A percentile compares a stretch with the other conserved stretches of the same genome.
These are phyloP conservation scores for Pseudognaphalium luteoalbum DNA, from an alignment of 129 eudicot species.

Conservation along the genomic window DNA sequence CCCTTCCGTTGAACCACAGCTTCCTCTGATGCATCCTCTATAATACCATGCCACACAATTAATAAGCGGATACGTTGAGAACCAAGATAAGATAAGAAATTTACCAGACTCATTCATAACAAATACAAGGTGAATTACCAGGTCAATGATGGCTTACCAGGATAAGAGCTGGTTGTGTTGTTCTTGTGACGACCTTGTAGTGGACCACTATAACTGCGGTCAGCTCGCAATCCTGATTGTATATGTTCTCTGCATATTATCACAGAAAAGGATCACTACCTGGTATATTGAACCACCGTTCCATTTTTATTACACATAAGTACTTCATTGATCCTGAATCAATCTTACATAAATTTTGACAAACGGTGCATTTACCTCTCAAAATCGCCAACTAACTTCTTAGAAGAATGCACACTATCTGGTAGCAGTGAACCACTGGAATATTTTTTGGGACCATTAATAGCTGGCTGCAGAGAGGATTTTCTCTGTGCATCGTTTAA, in stretches of 20 bases:
- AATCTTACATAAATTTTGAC: background rate
- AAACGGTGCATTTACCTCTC: conserved; percentile 50
- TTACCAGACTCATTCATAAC: conserved; percentile 8
- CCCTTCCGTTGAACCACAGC: conserved; percentile 80
- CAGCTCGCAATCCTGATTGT: conserved; percentile 45
- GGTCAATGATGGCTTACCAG: conserved; percentile 41
- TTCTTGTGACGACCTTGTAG: conserved; percentile 68
- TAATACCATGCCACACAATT: conserved; percentile 31
- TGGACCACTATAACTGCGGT: conserved; percentile 83
- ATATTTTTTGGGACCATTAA: conserved; percentile 50
- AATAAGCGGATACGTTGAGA: background rate
- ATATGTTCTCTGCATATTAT: conserved; percentile 57
- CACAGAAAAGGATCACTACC: conserved; percentile 15
- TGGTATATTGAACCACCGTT: background rate
- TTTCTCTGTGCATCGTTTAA: conserved; percentile 38
- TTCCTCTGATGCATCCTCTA: conserved; percentile 77
- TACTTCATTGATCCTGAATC: background rate
- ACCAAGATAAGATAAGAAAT: background rate
- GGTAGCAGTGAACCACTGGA: conserved; percentile 73
- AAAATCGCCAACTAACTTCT: conserved; percentile 53
- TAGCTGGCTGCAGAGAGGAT: conserved; percentile 35
- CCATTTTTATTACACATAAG: background rate
- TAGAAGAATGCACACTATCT: conserved; percentile 56
- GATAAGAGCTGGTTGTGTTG: conserved; percentile 34
- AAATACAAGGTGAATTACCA: conserved; percentile 10